Conservation (phyloP, 805 yeast species). For the Naumovozyma castellii region DNA sequence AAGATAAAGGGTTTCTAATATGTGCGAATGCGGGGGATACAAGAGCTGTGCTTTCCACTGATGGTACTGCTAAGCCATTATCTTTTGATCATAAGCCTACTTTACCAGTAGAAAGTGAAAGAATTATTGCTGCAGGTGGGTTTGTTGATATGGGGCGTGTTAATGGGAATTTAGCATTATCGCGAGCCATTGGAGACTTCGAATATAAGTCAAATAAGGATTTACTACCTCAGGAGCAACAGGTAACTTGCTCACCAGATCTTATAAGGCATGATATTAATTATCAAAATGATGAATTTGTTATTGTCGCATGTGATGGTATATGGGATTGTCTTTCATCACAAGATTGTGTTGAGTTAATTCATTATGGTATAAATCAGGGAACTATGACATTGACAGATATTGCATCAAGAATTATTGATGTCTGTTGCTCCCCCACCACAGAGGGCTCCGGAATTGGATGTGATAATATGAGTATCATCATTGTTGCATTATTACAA, state of each 20-base stretch:
- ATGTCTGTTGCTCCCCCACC: conserved; percentile 90
- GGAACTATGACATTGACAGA: conserved; percentile 49
- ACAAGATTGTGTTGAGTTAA: conserved; percentile 87
- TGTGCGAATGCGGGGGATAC: conserved; percentile 98
- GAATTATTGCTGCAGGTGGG: conserved; percentile 97
- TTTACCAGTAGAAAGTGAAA: conserved; percentile 81
- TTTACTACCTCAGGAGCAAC: conserved; percentile 90
- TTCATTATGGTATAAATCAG: conserved; percentile 78
- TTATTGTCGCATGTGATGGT: conserved; percentile 94
- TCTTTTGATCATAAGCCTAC: conserved; percentile 87
- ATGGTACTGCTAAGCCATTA: conserved; percentile 78
- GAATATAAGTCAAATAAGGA: conserved; percentile 67
- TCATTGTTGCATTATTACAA: conserved; percentile 69
- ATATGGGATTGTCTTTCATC: conserved; percentile 96
- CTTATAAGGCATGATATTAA: conserved; percentile 66
- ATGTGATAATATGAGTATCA: conserved; percentile 94
- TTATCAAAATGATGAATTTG: conserved; percentile 67
- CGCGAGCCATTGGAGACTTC: conserved; percentile 77
- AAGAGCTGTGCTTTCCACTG: conserved; percentile 76
- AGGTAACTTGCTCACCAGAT: conserved; percentile 91
- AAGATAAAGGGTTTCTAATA: conserved; percentile 33
- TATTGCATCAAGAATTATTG: conserved; percentile 83
- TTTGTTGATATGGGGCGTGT: conserved; percentile 92
- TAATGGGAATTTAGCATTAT: conserved; percentile 88
- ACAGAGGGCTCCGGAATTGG: conserved; percentile 92